Base-by-base conservation (phyloP, 2,329 filamentous ascomycete genomes). In the Fusarium protoensiforme region DNA sequence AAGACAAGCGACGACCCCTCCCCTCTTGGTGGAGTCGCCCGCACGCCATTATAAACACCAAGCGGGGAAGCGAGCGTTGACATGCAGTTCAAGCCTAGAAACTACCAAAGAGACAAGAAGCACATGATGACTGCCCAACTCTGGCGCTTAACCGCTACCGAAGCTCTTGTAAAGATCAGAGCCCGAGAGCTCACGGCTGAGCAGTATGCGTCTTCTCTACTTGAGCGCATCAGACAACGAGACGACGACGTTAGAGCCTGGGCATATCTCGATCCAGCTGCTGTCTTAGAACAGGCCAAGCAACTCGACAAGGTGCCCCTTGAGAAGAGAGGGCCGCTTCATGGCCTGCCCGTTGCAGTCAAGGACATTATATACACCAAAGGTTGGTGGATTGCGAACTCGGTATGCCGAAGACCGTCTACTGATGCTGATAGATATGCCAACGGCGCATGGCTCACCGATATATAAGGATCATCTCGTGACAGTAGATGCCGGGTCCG, bases 341-440 rank as follows among this genome's bases (percentile, higher is more conserved):
- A 91, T 75, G 90, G 90, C 1, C 77, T 91, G 0, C 84, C 87
- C 0, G 80, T 92, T 8, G 90, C 83, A 0, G 83, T 91, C 2
- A 91, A 91, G 73, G 90, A 92, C 81, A 84, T 91, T 6, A 89
- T 91, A 65, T 85, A 84, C 72, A 91, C 86, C 0, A 88, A 88
- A 77, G 85, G 86, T 85, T 65, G n/a, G 65, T 2, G 76, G 80
- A 14, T 68, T 88, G 7, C 13, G 2, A 18, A 3, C 18, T 16
- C 5, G 6, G 7, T 10, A 4, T 4, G 2, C 8, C 13, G 3
- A 16, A 1, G 1, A 7, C 10, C 0, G 1, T n/a, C 11, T 11
- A 22, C n/a, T 53, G 6, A 61, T 10, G 1, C 3, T 4, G 3
- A 2, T 61, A 83, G 87, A 88, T 64, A 88, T 90, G 87, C 89